Conservation (phyloP, 176 grass and related monocot species). For the Cymbopogon citratus region DNA sequence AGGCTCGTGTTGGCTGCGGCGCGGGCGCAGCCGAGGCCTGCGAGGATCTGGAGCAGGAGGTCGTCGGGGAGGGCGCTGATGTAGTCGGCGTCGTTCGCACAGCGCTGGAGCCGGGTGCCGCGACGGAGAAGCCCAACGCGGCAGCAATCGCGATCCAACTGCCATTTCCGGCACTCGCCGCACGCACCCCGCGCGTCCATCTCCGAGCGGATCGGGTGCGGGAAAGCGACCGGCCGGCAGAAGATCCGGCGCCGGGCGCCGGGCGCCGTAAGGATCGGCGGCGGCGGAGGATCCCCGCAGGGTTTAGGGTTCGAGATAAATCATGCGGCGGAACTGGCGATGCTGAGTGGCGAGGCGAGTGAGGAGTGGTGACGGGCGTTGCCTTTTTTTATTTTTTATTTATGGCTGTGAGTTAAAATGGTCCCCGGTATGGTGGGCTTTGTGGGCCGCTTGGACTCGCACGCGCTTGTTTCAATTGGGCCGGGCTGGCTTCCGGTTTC, state of each 20-base stretch:
- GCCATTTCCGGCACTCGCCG: not conserved
- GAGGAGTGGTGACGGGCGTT: no score
- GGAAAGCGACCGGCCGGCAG: not conserved
- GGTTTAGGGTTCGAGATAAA: no score
- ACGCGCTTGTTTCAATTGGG: not conserved
- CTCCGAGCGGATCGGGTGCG: not conserved
- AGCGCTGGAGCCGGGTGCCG: not conserved
- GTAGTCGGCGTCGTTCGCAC: not conserved
- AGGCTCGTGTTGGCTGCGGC: not conserved
- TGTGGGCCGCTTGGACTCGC: not conserved
- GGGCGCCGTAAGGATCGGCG: not conserved
- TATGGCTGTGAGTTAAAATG: not conserved
- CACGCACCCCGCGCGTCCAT: not conserved
- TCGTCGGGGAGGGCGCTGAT: not conserved
- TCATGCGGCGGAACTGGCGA: no score
- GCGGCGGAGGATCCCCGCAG: not conserved
- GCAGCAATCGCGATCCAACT: not conserved
- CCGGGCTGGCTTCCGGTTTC: not conserved
- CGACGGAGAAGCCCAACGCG: not conserved
- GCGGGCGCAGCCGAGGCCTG: not conserved
- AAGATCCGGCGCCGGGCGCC: not conserved
- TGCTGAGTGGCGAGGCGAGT: not conserved
- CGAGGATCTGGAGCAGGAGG: not conserved
- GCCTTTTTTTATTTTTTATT: no score
- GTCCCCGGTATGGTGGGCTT: no score